Evolutionary conservation across 2,329 filamentous ascomycete genomes (phyloP), one percentile per base, ranked within the genome.

Genomic region (Phialocephala sp.): DNA sequence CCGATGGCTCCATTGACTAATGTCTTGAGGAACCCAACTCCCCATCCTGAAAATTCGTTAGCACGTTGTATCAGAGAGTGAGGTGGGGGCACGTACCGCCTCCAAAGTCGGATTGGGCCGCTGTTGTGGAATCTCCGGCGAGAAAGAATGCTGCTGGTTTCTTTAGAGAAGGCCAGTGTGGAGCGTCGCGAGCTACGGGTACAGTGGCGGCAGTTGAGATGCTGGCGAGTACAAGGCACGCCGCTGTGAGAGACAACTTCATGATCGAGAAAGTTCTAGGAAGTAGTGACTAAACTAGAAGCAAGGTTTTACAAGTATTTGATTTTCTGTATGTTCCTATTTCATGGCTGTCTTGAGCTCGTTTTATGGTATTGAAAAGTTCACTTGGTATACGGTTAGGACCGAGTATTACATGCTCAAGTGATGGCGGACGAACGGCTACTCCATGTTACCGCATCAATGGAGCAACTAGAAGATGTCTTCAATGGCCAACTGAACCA

Each of bases 21-120:
- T 0, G 81, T 82, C 1, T 76, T 75, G 2, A 85, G 74, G 67
- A 84, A 85, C 0, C 79, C 83, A 68, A 82, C 76, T 15, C 83
- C 83, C 83, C 82, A 85, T 15, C 59, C 59, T 60, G 43, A 59
- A 1, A 52, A 35, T n/a, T n/a, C n/a, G n/a, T n/a, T n/a, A n/a
- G n/a, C n/a, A n/a, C n/a, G n/a, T n/a, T n/a, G n/a, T n/a, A n/a
- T n/a, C n/a, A n/a, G n/a, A 5, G 9, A 15, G 39, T 59, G 45
- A 45, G 27, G 3, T 8, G 18, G 3, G 35, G 20, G 47, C 58
- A n/a, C n/a, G 24, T 60, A 52, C 64, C 65, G 24, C 62, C 66
- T 39, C 66, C 66, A 11, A 41, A 67, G 24, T 36, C 43, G 20
- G 54, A 59, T 11, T 68, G 64, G 1, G 59, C 55, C 4, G 77